Base-by-base conservation (phyloP, 139 green algal species). In the Eudorina sp. region DNA sequence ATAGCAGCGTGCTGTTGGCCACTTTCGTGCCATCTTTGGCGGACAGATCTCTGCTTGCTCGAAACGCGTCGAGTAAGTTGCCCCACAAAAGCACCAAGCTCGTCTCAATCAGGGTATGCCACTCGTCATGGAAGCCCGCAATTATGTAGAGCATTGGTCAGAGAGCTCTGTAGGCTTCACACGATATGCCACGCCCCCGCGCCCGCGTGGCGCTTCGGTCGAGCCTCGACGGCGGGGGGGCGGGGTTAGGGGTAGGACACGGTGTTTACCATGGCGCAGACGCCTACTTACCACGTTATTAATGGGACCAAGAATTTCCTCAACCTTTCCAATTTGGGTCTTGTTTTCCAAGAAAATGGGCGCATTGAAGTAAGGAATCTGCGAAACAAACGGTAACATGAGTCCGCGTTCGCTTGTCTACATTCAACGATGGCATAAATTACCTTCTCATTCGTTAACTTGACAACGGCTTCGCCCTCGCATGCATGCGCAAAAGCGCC, bases 311-410 rank as follows among this genome's bases (percentile, higher is more conserved):
- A 99, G 96, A 46, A 99, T 99, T 92, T 99, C 98, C 78, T 99
- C 98, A 13, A 99, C 96, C 89, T 99, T 99, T 43, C 98, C 98
- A 40, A 99, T 94, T 69, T 97, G 96, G 0, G 95, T 97, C 89
- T 99, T 99, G 94, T 99, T 99, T 88, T 99, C 96, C 75, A 99
- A 89, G 85, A 95, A 99, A 46, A 99, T 99, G 48, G 96, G 96
- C 0, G 96, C 98, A 88, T 99, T 99, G 94, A 99, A 99, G 86
- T 99, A 99, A 3, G 98, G 98, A 43, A 99, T 95, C 95, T 98
- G 94, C 90, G 21, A 43, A 19, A 40, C 40, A 25, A 4, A 27
- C 46, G 25, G 16, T 9, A 27, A 38, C 31, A 75, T 2, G n/a
- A n/a, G n/a, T n/a, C n/a, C n/a, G n/a, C n/a, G n/a, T n/a, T n/a